Conservation (phyloP, 768 basidiomycete species). For the Trametes sanguinea region DNA sequence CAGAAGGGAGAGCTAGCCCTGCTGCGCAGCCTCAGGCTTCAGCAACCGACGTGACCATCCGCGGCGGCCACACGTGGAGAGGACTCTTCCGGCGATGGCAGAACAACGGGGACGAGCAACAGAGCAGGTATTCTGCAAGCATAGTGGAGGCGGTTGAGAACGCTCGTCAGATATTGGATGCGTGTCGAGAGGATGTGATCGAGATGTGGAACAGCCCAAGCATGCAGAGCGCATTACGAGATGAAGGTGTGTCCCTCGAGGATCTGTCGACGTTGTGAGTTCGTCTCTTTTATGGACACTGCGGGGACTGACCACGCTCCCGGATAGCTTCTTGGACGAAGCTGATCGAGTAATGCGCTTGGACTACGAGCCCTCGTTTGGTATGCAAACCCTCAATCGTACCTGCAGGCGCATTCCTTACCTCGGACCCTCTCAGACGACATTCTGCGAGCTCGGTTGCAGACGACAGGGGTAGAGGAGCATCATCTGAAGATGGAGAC, state of each 20-base stretch:
- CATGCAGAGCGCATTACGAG: conserved; percentile 46
- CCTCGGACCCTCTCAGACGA: conserved; percentile 44
- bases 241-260: conserved; percentile 49
- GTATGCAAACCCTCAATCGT: conserved; percentile 34
- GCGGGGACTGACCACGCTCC: neutral
- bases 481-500: conserved; percentile 55
- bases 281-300: neutral
- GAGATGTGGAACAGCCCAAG: conserved; percentile 51
- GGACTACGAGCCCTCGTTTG: conserved; percentile 54
- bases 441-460: conserved; percentile 62
- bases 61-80: conserved; percentile 52
- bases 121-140: conserved; percentile 10
- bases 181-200: conserved; percentile 55
- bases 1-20: conserved; percentile 13
- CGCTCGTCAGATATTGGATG: conserved; percentile 48
- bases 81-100: conserved; percentile 35
- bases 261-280: conserved; percentile 68
- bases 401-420: neutral
- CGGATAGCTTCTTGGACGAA: conserved; percentile 57
- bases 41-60: conserved; percentile 52
- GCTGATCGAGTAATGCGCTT: conserved; percentile 50
- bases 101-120: conserved; percentile 17
- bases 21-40: conserved; percentile 48
- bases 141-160: conserved; percentile 42
- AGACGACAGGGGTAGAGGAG: conserved; percentile 66